phyloP scores from a whole-genome alignment of 2,329 filamentous ascomycete genomes.

The Talaromyces funiculosus region DNA sequence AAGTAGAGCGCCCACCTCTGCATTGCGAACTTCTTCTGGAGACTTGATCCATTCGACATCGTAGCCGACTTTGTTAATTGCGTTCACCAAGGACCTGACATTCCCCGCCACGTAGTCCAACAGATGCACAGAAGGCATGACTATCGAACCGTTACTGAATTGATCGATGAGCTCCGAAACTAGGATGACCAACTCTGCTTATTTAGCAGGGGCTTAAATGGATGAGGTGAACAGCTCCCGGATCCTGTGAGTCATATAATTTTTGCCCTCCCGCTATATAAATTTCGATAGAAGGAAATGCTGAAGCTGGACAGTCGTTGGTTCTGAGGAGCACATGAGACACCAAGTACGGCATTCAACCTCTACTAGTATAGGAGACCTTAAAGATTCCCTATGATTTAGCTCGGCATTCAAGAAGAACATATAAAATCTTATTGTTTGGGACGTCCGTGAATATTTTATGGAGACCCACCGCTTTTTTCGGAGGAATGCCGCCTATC shows the following conservation, averaged over 20 bases:
- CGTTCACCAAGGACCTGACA: conserved; percentile 91
- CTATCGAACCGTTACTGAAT: neutral
- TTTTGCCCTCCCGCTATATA: neutral
- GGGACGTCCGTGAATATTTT: conserved; percentile 7
- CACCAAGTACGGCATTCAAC: neutral
- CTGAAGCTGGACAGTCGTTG: neutral
- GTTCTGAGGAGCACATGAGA: neutral
- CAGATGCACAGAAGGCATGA: conserved; percentile 46
- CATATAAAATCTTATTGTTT: neutral
- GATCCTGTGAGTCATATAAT: conserved; percentile 10
- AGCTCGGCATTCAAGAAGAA: neutral
- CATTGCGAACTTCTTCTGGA: conserved; percentile 75
- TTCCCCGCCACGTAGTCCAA: conserved; percentile 93
- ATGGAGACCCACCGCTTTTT: conserved; percentile 5
- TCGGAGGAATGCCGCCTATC: conserved; percentile 7
- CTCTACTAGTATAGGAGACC: neutral
- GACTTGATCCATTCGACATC: conserved; percentile 85
- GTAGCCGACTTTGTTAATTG: conserved; percentile 92
- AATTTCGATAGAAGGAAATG: neutral
- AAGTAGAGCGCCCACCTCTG: conserved; percentile 59
- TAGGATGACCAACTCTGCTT: neutral
- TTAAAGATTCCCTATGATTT: neutral
- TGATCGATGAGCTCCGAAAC: neutral
- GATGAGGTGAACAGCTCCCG: neutral
- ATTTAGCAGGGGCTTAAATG: neutral